Evolutionary conservation across 768 basidiomycete genomes (phyloP), one percentile per base, ranked within the genome.

Genomic region (Russula emetica): DNA sequence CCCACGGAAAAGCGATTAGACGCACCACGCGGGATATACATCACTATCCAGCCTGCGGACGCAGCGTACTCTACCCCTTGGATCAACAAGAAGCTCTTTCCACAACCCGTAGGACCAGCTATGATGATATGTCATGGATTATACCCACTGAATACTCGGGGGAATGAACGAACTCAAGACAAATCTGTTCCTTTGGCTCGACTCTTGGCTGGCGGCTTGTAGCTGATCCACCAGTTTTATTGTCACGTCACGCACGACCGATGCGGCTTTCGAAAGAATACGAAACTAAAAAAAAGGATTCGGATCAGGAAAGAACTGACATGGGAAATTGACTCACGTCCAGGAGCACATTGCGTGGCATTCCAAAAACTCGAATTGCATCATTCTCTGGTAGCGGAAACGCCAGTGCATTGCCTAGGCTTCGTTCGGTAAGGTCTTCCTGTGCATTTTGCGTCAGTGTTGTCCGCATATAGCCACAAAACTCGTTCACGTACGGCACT

Each of bases 11-110:
- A 36, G 26, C 26, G 20, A 22, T 40, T 28, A 13, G 32, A 74
- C 80, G 54, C 36, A 90, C 92, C 84, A 75, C 87, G 79, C 3
- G 94, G 92, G 28, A 94, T 82, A 72, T 94, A 97, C 20, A 95
- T 74, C 20, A 93, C 90, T 24, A 95, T 80, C 90, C 92, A 94
- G 30, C 82, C 81, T 24, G 82, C 80, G 2, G 80, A 74, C 11
- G 80, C 69, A 38, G 85, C 86, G 66, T 91, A 85, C 44, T 88
- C 79, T 0, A 90, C 84, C 0, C 87, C 81, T 72, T 97, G 94
- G 10, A 94, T 76, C 34, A 96, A 74, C 10, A 90, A 73, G 64
- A 83, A 85, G 60, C 87, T 90, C 76, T 96, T 97, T 47, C 94
- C 94, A 60, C 82, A 85, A 6, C 94, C 94, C 10, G 82, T 65